These are phyloP conservation scores for Elsinoe fawcettii DNA, from an alignment of 2,329 filamentous ascomycete genomes.

Conservation along the genomic window DNA sequence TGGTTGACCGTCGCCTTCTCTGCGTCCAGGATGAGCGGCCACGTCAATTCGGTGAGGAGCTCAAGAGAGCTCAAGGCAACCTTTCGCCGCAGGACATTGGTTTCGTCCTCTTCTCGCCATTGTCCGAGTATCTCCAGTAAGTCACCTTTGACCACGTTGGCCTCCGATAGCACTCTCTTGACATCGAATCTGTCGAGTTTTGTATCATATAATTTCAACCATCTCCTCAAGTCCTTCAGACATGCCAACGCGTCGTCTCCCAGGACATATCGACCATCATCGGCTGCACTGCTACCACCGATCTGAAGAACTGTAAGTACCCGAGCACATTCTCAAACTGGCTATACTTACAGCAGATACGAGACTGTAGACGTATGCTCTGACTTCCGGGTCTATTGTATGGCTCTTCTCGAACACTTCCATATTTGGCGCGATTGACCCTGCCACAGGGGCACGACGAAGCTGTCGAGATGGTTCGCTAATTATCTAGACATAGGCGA, in stretches of 20 bases:
- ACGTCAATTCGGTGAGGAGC: slow-evolving; percentile 84
- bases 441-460: too few relatives aligned
- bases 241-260: slow-evolving; percentile 91
- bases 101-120: slow-evolving; percentile 68
- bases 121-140: slow-evolving; percentile 78
- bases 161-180: slow-evolving; percentile 81
- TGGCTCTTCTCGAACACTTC: slow-evolving; percentile 26
- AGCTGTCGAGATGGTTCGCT: not conserved
- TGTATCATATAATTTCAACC: slow-evolving; percentile 90
- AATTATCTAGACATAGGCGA: not conserved
- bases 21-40: slow-evolving; percentile 75
- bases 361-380: slow-evolving; percentile 86
- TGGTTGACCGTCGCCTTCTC: slow-evolving; percentile 86
- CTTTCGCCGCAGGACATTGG: slow-evolving; percentile 68
- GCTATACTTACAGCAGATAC: slow-evolving; percentile 69
- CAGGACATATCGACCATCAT: slow-evolving; percentile 75
- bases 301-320: slow-evolving; percentile 48
- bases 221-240: slow-evolving; percentile 86
- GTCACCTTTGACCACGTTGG: slow-evolving; percentile 85
- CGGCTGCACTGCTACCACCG: slow-evolving; percentile 70
- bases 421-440: slow-evolving; percentile 18
- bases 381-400: slow-evolving; percentile 78
- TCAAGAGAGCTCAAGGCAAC: slow-evolving; percentile 81
- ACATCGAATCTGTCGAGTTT: slow-evolving; percentile 92
- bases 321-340: not conserved